Evolutionary conservation across 2,329 filamentous ascomycete genomes (phyloP).

Genomic region (Fusarium agapanthi): DNA sequence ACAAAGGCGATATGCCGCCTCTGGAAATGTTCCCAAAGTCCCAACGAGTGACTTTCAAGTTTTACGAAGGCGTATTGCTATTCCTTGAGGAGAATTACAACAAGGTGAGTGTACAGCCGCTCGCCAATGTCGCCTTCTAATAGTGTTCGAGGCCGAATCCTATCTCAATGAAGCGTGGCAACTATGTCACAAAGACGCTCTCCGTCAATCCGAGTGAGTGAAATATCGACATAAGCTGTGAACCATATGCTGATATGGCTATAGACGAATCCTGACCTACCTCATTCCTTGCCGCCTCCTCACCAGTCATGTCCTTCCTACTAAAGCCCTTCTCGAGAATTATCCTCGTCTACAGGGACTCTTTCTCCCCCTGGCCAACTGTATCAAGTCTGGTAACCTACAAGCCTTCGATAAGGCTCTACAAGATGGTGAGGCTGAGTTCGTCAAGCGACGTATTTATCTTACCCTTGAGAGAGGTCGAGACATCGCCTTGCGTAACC

Average conservation of each 20-base stretch:
- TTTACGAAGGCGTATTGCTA: conserved; percentile 91
- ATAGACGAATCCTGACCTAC: conserved; percentile 88
- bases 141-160: conserved; percentile 72
- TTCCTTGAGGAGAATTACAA: conserved; percentile 95
- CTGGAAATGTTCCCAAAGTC: conserved; percentile 84
- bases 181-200: conserved; percentile 78
- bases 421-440: conserved; percentile 84
- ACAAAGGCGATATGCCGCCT: conserved; percentile 79
- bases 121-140: not conserved
- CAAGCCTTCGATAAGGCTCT: conserved; percentile 85
- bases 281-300: conserved; percentile 93
- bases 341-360: conserved; percentile 80
- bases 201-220: conserved; percentile 80
- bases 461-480: conserved; percentile 91
- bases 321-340: conserved; percentile 71
- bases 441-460: conserved; percentile 93
- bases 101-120: conserved; percentile 59
- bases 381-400: conserved; percentile 85
- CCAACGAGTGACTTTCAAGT: conserved; percentile 94
- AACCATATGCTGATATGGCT: conserved; percentile 4
- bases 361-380: conserved; percentile 79
- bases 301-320: conserved; percentile 86
- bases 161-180: conserved; percentile 82
- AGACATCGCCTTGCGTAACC: conserved; percentile 90
- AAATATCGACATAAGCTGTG: not conserved